phyloP scores from a whole-genome alignment of 371 early-diverging fungal genomes.

The Mucor circinelloides region DNA sequence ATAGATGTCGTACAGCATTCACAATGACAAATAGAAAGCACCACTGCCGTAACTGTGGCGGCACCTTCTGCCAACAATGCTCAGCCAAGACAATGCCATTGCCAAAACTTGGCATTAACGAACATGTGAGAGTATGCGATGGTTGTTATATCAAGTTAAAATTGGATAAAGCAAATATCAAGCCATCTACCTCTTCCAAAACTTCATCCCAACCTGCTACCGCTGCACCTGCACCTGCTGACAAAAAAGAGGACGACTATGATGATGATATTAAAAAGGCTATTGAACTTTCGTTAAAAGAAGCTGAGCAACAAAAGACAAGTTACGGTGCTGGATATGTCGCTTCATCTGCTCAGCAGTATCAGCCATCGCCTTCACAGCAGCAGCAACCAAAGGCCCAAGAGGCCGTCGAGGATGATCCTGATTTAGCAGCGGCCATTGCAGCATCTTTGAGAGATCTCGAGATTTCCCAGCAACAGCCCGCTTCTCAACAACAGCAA shows the following conservation, averaged over 20 bases:
- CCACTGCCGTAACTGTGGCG: slow-evolving; percentile 96
- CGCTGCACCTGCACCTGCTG: slow-evolving; percentile 9
- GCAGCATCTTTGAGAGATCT: slow-evolving; percentile 87
- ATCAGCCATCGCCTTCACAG: not conserved
- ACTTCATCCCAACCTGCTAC: slow-evolving; percentile 7
- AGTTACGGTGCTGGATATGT: slow-evolving; percentile 39
- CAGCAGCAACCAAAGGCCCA: slow-evolving; percentile 8
- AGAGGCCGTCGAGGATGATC: slow-evolving; percentile 76
- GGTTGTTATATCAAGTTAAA: slow-evolving; percentile 78
- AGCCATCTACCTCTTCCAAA: slow-evolving; percentile 2
- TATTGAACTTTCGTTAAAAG: slow-evolving; percentile 85
- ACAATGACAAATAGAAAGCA: slow-evolving; percentile 96
- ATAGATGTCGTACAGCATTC: slow-evolving; percentile 90
- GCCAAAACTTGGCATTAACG: slow-evolving; percentile 86
- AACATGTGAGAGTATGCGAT: slow-evolving; percentile 94
- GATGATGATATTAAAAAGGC: slow-evolving; percentile 90
- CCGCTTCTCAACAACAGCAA: slow-evolving; percentile 1
- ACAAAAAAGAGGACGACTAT: slow-evolving; percentile 51
- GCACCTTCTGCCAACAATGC: slow-evolving; percentile 91
- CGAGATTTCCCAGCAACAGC: slow-evolving; percentile 19
- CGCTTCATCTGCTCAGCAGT: slow-evolving; percentile 18
- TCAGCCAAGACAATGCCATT: slow-evolving; percentile 84
- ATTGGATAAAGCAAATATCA: slow-evolving; percentile 39
- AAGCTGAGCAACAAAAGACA: slow-evolving; percentile 60
- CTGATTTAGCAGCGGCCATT: slow-evolving; percentile 92